phyloP scores from a whole-genome alignment of 2,329 filamentous ascomycete species.

The Pezicula rhizophila region DNA sequence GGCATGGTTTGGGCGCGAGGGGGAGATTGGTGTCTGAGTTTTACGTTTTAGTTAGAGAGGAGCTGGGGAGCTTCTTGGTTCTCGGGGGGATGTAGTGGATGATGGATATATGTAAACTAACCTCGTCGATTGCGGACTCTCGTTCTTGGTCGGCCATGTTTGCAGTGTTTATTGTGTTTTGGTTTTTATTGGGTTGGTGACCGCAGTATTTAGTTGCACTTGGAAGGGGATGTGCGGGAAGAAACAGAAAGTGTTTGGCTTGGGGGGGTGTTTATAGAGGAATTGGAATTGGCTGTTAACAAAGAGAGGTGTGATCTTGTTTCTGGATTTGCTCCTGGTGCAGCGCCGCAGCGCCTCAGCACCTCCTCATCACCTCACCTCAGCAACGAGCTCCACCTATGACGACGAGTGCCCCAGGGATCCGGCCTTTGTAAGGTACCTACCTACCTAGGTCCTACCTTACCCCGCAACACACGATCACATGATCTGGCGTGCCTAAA shows the following conservation, averaged over 20 bases:
- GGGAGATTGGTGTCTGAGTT: slow-evolving; percentile 47
- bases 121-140: slow-evolving; percentile 37
- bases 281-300: background rate
- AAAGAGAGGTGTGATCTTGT: background rate
- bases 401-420: background rate
- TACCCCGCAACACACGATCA: too few species aligned
- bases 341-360: too few species aligned
- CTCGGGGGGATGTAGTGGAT: background rate
- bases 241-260: background rate
- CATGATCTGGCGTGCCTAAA: too few species aligned
- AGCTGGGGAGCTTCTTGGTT: too few species aligned
- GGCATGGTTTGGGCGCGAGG: slow-evolving; percentile 39
- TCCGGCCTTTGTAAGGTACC: too few species aligned
- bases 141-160: background rate
- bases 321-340: too few species aligned
- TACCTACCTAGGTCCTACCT: too few species aligned
- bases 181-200: background rate
- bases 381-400: background rate
- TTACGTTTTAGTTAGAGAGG: too few species aligned
- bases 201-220: background rate
- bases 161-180: background rate
- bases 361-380: too few species aligned
- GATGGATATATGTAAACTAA: background rate
- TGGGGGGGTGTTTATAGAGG: background rate
- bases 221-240: background rate